These are phyloP conservation scores for Sugiyamaella sp. DNA, from an alignment of 1,139 yeast species.

Conservation along the genomic window DNA sequence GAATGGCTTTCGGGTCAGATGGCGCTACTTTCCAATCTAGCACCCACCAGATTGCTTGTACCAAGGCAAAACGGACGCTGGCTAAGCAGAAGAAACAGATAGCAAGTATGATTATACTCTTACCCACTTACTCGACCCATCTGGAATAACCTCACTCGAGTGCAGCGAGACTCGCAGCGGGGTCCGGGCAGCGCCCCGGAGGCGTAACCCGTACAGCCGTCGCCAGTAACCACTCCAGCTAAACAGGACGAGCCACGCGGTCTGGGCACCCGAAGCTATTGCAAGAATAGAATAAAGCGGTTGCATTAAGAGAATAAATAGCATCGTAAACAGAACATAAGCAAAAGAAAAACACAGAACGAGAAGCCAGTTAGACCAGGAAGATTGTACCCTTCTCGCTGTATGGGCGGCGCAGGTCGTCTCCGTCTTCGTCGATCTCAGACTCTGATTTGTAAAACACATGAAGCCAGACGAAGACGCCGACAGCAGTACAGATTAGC, in stretches of 20 bases:
- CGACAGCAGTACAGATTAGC: slow-evolving; percentile 28
- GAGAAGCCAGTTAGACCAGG: slow-evolving; percentile 12
- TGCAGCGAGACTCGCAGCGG: background rate
- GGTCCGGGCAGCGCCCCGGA: background rate
- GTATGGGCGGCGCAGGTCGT: background rate
- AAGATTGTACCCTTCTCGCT: slow-evolving; percentile 16
- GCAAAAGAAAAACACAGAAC: background rate
- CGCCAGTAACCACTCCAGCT: background rate
- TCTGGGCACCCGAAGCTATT: too few relatives aligned
- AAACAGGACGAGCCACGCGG: background rate
- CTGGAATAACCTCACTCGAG: background rate
- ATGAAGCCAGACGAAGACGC: slow-evolving; percentile 29
- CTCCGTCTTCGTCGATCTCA: slow-evolving; percentile 4
- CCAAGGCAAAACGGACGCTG: too few relatives aligned
- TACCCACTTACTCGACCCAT: background rate
- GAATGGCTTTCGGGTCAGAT: too few relatives aligned
- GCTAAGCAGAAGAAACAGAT: too few relatives aligned
- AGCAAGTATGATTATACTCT: too few relatives aligned
- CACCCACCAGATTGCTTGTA: too few relatives aligned
- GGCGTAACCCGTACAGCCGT: background rate
- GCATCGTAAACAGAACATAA: slow-evolving; percentile 8
- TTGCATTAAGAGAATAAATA: slow-evolving; percentile 8
- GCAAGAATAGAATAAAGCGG: too few relatives aligned
- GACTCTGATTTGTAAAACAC: slow-evolving; percentile 1
- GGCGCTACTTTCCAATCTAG: too few relatives aligned